Percentiles rank a stretch among this genome's conserved stretches.
These are phyloP conservation scores for Yamadazyma oceani DNA, from an alignment of 1,139 yeast genomes.

Conservation along the genomic window DNA sequence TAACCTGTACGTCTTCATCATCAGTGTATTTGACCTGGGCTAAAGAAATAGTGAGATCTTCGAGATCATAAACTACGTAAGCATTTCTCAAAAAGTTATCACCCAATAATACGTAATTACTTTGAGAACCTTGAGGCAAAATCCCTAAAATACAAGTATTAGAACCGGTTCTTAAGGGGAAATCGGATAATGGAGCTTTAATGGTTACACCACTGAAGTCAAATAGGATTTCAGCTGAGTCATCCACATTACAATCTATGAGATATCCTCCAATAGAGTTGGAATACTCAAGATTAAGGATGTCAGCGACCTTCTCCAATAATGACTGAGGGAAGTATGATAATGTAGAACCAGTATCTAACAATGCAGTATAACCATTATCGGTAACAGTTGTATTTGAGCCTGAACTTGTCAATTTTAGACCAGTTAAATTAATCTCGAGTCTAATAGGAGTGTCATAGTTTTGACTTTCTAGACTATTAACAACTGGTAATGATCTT, in stretches of 20 bases:
- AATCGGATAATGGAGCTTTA: slow-evolving; percentile 33
- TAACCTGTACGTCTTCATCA: slow-evolving; percentile 44
- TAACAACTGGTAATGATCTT: slow-evolving; percentile 30
- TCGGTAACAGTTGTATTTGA: slow-evolving; percentile 16
- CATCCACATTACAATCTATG: slow-evolving; percentile 21
- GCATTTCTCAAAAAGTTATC: slow-evolving; percentile 73
- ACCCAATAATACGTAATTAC: slow-evolving; percentile 48
- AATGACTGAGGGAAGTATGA: slow-evolving; percentile 31
- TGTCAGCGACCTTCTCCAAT: slow-evolving; percentile 26
- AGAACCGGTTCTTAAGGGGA: slow-evolving; percentile 20
- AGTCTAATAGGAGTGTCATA: slow-evolving; percentile 26
- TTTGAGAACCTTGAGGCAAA: slow-evolving; percentile 20
- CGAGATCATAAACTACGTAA: slow-evolving; percentile 77
- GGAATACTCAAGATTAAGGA: slow-evolving; percentile 27
- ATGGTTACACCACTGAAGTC: slow-evolving; percentile 39
- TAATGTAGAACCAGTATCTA: slow-evolving; percentile 47
- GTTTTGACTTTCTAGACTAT: slow-evolving; percentile 18
- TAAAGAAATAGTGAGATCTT: slow-evolving; percentile 59
- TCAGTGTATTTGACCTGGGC: slow-evolving; percentile 57
- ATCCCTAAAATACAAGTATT: slow-evolving; percentile 32
- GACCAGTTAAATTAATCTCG: slow-evolving; percentile 25
- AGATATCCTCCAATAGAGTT: slow-evolving; percentile 23
- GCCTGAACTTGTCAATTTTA: slow-evolving; percentile 17
- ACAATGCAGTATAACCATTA: slow-evolving; percentile 29
- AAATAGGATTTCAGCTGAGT: slow-evolving; percentile 26